Percentiles rank a stretch among this genome's conserved stretches.
Conservation (phyloP, 768 basidiomycete species). For the Boletus vinaceobasis region DNA sequence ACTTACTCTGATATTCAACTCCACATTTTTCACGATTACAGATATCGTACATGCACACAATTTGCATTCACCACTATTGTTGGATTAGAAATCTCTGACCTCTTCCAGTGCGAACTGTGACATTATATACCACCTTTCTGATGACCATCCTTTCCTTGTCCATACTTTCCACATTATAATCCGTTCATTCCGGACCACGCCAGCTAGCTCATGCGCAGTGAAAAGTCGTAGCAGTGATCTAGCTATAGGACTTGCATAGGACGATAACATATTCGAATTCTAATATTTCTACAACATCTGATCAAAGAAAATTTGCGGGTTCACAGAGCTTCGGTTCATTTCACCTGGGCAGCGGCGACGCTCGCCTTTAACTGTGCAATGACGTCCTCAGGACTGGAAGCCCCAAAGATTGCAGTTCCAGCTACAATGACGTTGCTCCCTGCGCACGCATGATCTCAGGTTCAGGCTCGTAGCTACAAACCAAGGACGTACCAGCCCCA, state of each 20-base stretch:
- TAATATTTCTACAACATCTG: slow-evolving; percentile 21
- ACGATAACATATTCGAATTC: slow-evolving; percentile 25
- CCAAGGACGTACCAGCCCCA: slow-evolving; percentile 61
- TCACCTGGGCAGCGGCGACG: slow-evolving; percentile 66
- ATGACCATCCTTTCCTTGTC: slow-evolving; percentile 25
- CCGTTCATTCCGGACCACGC: slow-evolving; percentile 16
- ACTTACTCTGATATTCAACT: slow-evolving; percentile 26
- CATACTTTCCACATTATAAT: slow-evolving; percentile 20
- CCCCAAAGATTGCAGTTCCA: slow-evolving; percentile 91
- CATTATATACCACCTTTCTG: slow-evolving; percentile 30
- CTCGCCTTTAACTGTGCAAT: slow-evolving; percentile 68
- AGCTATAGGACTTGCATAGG: slow-evolving; percentile 17
- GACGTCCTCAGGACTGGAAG: slow-evolving; percentile 72
- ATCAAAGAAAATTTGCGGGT: background rate
- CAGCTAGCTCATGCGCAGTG: slow-evolving; percentile 13
- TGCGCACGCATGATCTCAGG: slow-evolving; percentile 27
- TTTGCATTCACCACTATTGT: slow-evolving; percentile 26
- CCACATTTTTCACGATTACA: slow-evolving; percentile 24
- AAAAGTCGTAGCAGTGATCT: slow-evolving; percentile 7
- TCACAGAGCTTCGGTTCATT: slow-evolving; percentile 22
- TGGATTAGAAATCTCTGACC: slow-evolving; percentile 30
- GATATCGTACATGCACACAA: slow-evolving; percentile 28
- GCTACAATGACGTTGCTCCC: slow-evolving; percentile 99
- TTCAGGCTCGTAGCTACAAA: background rate
- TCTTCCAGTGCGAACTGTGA: slow-evolving; percentile 25